These are phyloP conservation scores for Firmiana major DNA, from an alignment of 345 rosid species.

Conservation along the genomic window DNA sequence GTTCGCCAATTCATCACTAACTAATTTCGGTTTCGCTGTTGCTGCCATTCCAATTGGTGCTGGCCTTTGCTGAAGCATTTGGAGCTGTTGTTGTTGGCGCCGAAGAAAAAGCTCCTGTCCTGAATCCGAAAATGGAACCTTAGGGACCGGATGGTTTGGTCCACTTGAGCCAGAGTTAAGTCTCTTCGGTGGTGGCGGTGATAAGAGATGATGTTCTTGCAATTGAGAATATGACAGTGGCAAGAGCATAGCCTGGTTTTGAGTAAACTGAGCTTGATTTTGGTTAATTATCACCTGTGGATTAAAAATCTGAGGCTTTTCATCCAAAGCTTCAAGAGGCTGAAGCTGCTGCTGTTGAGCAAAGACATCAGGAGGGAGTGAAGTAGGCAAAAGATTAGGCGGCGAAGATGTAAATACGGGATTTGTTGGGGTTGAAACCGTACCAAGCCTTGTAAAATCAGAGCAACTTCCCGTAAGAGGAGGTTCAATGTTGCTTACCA, in stretches of 20 bases:
- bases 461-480: constrained; percentile 19
- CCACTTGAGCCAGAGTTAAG: constrained; percentile 37
- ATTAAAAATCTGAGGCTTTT: constrained; percentile 49
- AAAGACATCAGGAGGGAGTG: constrained; percentile 17
- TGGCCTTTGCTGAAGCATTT: constrained; percentile 40
- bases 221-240: constrained; percentile 32
- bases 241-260: constrained; percentile 45
- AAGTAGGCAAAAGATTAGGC: constrained; percentile 18
- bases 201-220: constrained; percentile 45
- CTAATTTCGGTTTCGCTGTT: constrained; percentile 33
- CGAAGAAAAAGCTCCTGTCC: constrained; percentile 40
- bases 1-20: constrained; percentile 42
- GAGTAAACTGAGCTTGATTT: constrained; percentile 44
- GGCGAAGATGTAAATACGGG: constrained; percentile 13
- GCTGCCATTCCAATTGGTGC: constrained; percentile 22
- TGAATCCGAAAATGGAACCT: constrained; percentile 39
- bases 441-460: constrained; percentile 29
- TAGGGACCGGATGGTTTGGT: constrained; percentile 29
- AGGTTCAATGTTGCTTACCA: constrained; percentile 29
- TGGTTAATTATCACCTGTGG: constrained; percentile 45
- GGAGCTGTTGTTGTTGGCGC: constrained; percentile 41
- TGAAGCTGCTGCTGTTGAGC: constrained; percentile 24
- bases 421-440: constrained; percentile 21
- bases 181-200: constrained; percentile 49
- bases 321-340: constrained; percentile 34